phyloP scores from a whole-genome alignment of 768 basidiomycete genomes.

The Kwoniella sp. region DNA sequence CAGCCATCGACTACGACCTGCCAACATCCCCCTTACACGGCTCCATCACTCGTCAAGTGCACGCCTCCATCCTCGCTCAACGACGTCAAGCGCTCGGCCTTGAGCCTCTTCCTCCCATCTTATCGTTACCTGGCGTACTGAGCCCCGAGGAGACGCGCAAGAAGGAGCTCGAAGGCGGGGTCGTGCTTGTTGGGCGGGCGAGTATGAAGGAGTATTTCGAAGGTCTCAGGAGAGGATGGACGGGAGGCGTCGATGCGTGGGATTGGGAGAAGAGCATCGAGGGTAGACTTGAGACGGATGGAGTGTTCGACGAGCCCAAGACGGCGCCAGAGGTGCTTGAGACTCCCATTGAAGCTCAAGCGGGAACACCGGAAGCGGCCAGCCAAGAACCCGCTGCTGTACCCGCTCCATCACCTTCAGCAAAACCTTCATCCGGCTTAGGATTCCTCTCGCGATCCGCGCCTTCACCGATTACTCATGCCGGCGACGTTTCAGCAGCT shows the following conservation, averaged over 20 bases:
- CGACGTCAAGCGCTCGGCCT: constrained; percentile 68
- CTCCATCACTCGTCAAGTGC: constrained; percentile 75
- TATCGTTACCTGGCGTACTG: constrained; percentile 54
- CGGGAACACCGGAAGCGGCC: neutral
- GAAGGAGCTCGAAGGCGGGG: constrained; percentile 76
- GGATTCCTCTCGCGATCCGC: constrained; percentile 55
- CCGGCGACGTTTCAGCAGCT: neutral
- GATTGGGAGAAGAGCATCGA: constrained; percentile 61
- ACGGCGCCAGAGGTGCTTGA: constrained; percentile 20
- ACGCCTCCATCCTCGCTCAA: constrained; percentile 67
- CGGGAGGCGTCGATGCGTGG: constrained; percentile 67
- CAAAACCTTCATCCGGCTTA: constrained; percentile 36
- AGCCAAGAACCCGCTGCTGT: neutral
- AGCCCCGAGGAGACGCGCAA: constrained; percentile 64
- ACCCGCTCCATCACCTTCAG: constrained; percentile 21
- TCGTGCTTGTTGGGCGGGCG: constrained; percentile 81
- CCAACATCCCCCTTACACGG: constrained; percentile 79
- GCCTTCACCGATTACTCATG: neutral
- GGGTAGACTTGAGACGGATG: constrained; percentile 67
- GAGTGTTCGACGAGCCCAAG: constrained; percentile 66
- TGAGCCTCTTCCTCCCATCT: constrained; percentile 56
- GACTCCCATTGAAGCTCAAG: constrained; percentile 21
- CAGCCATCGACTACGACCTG: constrained; percentile 89
- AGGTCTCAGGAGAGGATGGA: constrained; percentile 83
- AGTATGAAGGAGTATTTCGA: constrained; percentile 94